Conservation (phyloP, 192 early-diverging fungal species). For the Obelidium mucronatum region DNA sequence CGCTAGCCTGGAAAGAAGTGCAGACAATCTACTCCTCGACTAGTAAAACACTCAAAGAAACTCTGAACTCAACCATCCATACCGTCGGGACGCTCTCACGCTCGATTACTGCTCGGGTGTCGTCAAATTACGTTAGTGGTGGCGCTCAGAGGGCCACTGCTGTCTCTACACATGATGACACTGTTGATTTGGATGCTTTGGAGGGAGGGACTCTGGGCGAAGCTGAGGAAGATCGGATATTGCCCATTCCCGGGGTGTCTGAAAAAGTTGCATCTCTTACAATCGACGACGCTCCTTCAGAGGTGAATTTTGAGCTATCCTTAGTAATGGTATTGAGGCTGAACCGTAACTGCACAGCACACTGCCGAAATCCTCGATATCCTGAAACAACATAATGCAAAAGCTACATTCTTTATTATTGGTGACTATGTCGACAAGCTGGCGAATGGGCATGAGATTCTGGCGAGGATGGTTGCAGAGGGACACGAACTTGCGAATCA, state of each 20-base stretch:
- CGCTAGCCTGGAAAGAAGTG: slow-evolving; percentile 6
- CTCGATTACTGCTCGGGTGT: not conserved
- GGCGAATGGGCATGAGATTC: slow-evolving; percentile 2
- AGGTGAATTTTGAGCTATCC: not conserved
- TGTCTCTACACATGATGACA: too few species aligned
- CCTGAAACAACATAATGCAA: slow-evolving; percentile 23
- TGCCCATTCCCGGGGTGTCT: slow-evolving; percentile 26
- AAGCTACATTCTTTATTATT: slow-evolving; percentile 41
- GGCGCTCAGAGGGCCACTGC: too few species aligned
- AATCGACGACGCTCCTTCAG: slow-evolving; percentile 31
- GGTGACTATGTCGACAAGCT: slow-evolving; percentile 13
- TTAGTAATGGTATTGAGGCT: not conserved
- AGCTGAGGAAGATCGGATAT: too few species aligned
- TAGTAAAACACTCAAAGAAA: not conserved
- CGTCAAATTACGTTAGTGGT: too few species aligned
- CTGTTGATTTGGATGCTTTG: not conserved
- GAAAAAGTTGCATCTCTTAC: slow-evolving; percentile 19
- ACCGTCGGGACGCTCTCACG: not conserved
- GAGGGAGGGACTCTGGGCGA: not conserved
- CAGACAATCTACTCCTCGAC: not conserved
- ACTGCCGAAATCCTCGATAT: slow-evolving; percentile 39
- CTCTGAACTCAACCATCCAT: too few species aligned
- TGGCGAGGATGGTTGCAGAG: slow-evolving; percentile 32
- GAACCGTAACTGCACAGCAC: not conserved
- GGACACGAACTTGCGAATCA: slow-evolving; percentile 43